phyloP scores from a whole-genome alignment of 2,329 filamentous ascomycete species.

The Diaporthe sp. region DNA sequence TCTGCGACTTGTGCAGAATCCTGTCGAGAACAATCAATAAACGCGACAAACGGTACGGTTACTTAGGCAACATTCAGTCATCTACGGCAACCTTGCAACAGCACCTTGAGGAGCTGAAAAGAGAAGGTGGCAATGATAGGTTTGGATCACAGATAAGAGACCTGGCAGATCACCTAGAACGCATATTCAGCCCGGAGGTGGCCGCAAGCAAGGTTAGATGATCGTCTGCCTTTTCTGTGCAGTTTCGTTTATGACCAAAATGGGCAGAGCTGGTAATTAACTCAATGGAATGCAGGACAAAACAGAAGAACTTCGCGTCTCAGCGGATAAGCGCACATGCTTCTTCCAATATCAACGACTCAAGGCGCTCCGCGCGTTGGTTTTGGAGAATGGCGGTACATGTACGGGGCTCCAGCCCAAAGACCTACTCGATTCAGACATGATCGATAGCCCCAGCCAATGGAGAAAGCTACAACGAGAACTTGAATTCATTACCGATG shows the following conservation, averaged over 20 bases:
- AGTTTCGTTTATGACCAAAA: neutral
- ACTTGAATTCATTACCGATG: neutral
- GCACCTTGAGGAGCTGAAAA: neutral
- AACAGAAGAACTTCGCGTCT: neutral
- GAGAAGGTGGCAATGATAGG: neutral
- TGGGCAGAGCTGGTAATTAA: neutral
- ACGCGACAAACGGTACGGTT: neutral
- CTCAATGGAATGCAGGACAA: neutral
- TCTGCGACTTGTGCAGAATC: neutral
- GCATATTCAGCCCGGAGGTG: neutral
- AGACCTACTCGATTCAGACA: neutral
- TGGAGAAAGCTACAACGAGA: neutral
- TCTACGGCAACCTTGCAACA: neutral
- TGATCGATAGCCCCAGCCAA: neutral
- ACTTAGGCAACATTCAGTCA: neutral
- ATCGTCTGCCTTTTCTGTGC: neutral
- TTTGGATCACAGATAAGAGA: neutral
- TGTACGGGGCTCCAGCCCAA: neutral
- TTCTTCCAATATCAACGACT: neutral
- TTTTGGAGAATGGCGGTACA: neutral
- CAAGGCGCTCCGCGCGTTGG: neutral
- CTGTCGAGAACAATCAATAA: neutral
- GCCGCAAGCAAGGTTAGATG: neutral
- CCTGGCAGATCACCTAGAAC: neutral
- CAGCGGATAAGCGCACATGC: neutral